These are phyloP conservation scores for Starmerella davenportii DNA, from an alignment of 805 yeast genomes.

Conservation along the genomic window DNA sequence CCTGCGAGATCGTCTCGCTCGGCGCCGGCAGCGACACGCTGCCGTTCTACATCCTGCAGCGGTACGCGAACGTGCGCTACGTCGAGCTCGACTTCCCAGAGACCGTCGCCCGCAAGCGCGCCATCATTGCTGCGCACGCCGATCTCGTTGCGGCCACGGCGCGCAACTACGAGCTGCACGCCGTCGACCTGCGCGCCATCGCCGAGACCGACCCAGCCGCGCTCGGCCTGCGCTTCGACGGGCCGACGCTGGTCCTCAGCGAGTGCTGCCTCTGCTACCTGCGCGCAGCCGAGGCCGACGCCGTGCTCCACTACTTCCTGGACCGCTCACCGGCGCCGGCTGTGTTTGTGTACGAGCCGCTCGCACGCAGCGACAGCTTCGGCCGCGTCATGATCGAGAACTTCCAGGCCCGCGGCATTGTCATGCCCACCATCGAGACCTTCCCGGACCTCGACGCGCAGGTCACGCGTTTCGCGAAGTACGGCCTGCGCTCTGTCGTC, in stretches of 20 bases:
- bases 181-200: slow-evolving; percentile 36
- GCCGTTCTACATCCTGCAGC: slow-evolving; percentile 32
- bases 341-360: slow-evolving; percentile 50
- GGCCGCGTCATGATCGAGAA: slow-evolving; percentile 54
- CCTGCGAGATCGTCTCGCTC: slow-evolving; percentile 38
- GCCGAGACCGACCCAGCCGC: neutral
- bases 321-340: slow-evolving; percentile 18
- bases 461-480: slow-evolving; percentile 22
- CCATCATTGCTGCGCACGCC: slow-evolving; percentile 26
- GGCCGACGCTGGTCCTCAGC: slow-evolving; percentile 46
- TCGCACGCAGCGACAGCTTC: slow-evolving; percentile 41
- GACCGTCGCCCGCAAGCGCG: slow-evolving; percentile 34
- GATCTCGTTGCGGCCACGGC: slow-evolving; percentile 19
- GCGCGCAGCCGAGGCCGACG: slow-evolving; percentile 31
- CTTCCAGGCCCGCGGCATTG: slow-evolving; percentile 41
- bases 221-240: neutral
- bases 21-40: slow-evolving; percentile 75
- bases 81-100: slow-evolving; percentile 50
- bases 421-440: slow-evolving; percentile 37
- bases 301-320: slow-evolving; percentile 30
- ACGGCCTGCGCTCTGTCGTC: slow-evolving; percentile 16
- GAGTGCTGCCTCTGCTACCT: slow-evolving; percentile 67
- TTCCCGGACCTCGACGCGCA: slow-evolving; percentile 33
- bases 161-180: slow-evolving; percentile 33
- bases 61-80: slow-evolving; percentile 25